Conservation (phyloP, 306 rosid genomes). For the Cicer pinnatifidum region DNA sequence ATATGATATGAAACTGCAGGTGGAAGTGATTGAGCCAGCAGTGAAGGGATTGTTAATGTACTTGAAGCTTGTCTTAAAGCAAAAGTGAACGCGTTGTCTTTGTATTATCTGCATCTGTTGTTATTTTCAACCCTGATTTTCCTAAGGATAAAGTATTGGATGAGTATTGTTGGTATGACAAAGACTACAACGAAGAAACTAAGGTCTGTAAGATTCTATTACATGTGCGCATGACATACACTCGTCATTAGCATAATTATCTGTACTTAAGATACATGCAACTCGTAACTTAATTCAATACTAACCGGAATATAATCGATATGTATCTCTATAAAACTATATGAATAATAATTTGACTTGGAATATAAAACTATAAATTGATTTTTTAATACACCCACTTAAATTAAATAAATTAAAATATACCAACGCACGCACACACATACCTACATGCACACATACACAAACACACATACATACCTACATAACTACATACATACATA, state of each 20-base stretch:
- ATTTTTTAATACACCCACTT: too few relatives aligned
- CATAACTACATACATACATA: too few relatives aligned
- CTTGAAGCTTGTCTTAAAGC: conserved; percentile 54
- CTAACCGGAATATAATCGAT: too few relatives aligned
- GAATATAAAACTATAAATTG: too few relatives aligned
- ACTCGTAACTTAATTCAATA: too few relatives aligned
- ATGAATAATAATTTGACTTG: too few relatives aligned
- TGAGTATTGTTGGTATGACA: conserved; percentile 60
- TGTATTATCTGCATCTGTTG: conserved; percentile 46
- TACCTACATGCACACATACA: too few relatives aligned
- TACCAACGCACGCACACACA: too few relatives aligned
- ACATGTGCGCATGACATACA: conserved; percentile 10
- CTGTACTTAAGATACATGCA: too few relatives aligned
- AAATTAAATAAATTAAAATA: too few relatives aligned
- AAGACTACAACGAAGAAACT: conserved; percentile 48
- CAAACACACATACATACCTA: too few relatives aligned
- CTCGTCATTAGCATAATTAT: neutral
- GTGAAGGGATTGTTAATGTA: conserved; percentile 67
- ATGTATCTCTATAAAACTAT: too few relatives aligned
- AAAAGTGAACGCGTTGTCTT: conserved; percentile 51
- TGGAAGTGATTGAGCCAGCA: conserved; percentile 67
- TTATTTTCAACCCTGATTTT: conserved; percentile 28
- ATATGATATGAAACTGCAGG: conserved; percentile 44
- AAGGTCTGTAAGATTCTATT: conserved; percentile 40
- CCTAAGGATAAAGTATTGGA: conserved; percentile 46